Base-by-base conservation (phyloP, 2,329 filamentous ascomycete species). In the Trichoderma guizhouense region DNA sequence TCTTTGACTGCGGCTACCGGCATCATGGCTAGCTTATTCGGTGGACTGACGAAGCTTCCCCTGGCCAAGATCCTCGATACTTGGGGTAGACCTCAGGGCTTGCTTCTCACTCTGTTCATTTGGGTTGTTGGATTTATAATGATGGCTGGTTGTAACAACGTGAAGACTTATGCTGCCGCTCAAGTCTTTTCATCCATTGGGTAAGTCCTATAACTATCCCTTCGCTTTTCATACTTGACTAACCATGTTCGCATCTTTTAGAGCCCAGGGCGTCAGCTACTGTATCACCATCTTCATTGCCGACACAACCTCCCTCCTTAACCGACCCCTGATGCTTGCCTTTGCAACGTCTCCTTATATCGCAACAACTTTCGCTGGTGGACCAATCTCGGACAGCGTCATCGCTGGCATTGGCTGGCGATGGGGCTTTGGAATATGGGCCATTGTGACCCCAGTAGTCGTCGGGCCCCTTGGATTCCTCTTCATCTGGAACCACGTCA, bases 171-270 rank as follows among this genome's bases (percentile, higher is more conserved):
- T 77, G 87, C 88, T 58, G 90, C 90, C 2, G 89, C 88, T 2
- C 85, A 89, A 75, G 89, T 92, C 1, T 90, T 93, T 74, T 92
- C 91, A 77, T 86, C 86, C 71, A 86, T 91, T 58, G 91, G 91
- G 71, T 83, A 84, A 55, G 89, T 57, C 18, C 8, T 47, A 18
- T n/a, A 2, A 8, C 15, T 57, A 15, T 14, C 32, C 24, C 7
- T 28, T 28, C 18, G 7, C 3, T 61, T 43, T 7, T 6, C 11
- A 11, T 57, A 39, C 0, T 43, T 14, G 26, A 34, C 68, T 68
- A 58, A 69, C 47, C 3, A 57, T 24, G 1, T 43, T 9, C 66
- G 32, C 36, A 4, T n/a, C 39, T 8, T n/a, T 15, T 21, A 82
- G 82, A 21, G 78, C 80, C 73, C 81, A 81, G 73, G 83, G 81